phyloP scores from a whole-genome alignment of 495 filamentous ascomycete genomes.

The Collariella sp. region DNA sequence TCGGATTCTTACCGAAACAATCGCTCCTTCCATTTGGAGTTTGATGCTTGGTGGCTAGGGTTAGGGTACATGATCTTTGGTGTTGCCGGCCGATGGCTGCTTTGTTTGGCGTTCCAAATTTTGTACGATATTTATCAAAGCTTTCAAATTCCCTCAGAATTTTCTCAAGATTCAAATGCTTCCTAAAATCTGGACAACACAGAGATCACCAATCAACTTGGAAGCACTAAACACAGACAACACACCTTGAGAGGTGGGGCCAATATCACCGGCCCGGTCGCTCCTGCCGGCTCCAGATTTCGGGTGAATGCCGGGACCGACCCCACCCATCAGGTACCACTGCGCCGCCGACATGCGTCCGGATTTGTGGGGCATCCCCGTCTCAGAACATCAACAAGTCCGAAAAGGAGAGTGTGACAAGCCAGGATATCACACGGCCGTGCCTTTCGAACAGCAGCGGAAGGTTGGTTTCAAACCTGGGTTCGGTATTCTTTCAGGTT shows the following conservation, averaged over 20 bases:
- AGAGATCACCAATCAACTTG: too few species aligned
- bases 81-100: not conserved
- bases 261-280: not conserved
- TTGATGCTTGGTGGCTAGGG: not conserved
- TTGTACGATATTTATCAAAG: too few species aligned
- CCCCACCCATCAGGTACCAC: conserved; percentile 7
- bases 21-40: not conserved
- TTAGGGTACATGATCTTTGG: conserved; percentile 1
- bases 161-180: too few species aligned
- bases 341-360: not conserved
- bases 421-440: not conserved
- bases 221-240: too few species aligned
- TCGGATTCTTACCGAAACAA: not conserved
- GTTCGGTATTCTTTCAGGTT: not conserved
- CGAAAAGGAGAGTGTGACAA: not conserved
- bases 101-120: not conserved
- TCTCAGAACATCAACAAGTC: not conserved
- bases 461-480: not conserved
- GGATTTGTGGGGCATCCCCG: not conserved
- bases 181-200: too few species aligned
- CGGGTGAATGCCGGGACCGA: not conserved
- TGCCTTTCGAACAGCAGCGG: not conserved
- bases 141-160: too few species aligned
- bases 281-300: not conserved
- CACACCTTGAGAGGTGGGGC: too few species aligned